These are phyloP conservation scores for Monosporozyma solicola DNA, from an alignment of 805 yeast genomes.

Conservation along the genomic window DNA sequence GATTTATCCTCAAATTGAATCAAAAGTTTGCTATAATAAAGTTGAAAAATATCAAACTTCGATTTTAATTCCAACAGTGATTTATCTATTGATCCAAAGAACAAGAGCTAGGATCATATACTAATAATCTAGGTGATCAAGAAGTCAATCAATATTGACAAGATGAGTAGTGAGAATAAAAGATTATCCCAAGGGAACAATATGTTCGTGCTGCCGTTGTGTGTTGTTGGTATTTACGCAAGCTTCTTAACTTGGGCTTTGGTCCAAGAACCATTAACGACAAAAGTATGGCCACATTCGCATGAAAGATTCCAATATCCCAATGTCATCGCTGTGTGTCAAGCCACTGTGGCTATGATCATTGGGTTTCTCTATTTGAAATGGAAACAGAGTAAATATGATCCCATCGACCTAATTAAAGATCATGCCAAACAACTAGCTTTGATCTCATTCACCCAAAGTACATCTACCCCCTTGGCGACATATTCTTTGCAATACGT, in stretches of 20 bases:
- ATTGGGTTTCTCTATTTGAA: conserved; percentile 56
- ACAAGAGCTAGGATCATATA: not conserved
- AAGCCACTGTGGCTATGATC: conserved; percentile 61
- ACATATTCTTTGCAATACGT: conserved; percentile 71
- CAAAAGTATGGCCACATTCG: conserved; percentile 59
- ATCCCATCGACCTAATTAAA: conserved; percentile 30
- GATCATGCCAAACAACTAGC: conserved; percentile 33
- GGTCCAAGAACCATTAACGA: conserved; percentile 79
- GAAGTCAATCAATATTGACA: too few relatives aligned
- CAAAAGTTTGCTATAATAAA: not conserved
- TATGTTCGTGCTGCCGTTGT: conserved; percentile 17
- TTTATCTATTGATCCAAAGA: too few relatives aligned
- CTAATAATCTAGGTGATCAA: too few relatives aligned
- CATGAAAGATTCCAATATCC: conserved; percentile 60
- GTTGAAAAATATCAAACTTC: not conserved
- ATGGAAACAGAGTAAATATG: conserved; percentile 24
- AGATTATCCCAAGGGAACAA: not conserved
- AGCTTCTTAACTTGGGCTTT: conserved; percentile 89
- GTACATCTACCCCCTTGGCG: conserved; percentile 77
- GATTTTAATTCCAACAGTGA: too few relatives aligned
- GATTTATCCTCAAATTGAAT: not conserved
- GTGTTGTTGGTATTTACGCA: conserved; percentile 61
- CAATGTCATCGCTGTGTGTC: conserved; percentile 64
- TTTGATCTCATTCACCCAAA: conserved; percentile 62
- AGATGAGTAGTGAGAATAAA: not conserved